A percentile compares a stretch with the other conserved stretches of the same genome.
phyloP scores from a whole-genome alignment of 495 filamentous ascomycete genomes.

The Niebla homalea region DNA sequence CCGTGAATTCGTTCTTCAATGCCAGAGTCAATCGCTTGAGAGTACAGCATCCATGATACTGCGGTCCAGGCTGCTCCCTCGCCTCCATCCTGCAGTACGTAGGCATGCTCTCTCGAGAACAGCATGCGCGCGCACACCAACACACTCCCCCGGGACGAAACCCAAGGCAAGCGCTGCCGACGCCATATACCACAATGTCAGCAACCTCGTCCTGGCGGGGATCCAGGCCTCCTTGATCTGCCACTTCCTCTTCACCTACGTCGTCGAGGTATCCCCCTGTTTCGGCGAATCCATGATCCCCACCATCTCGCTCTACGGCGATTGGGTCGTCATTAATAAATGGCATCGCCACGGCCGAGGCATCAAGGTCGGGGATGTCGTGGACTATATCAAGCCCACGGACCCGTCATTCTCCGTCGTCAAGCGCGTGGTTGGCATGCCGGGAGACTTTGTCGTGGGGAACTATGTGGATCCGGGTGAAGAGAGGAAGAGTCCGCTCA shows the following conservation, averaged over 20 bases:
- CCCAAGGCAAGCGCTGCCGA: no score
- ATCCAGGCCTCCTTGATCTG: conserved; percentile 17
- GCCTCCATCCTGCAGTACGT: no score
- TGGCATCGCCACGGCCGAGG: conserved; percentile 52
- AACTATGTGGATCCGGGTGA: conserved; percentile 23
- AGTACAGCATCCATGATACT: no score
- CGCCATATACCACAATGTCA: no score
- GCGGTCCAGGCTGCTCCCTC: no score
- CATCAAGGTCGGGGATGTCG: conserved; percentile 67
- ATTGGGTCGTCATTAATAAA: conserved; percentile 54
- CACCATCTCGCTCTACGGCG: conserved; percentile 50
- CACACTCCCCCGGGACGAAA: no score
- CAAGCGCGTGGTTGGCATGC: conserved; percentile 78
- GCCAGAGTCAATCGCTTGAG: no score
- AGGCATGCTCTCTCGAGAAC: no score
- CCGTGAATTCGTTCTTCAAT: no score
- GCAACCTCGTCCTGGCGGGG: no score
- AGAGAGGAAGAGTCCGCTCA: neutral
- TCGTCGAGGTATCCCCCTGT: conserved; percentile 35
- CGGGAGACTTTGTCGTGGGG: conserved; percentile 76
- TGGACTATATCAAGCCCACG: conserved; percentile 62
- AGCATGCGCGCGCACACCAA: no score
- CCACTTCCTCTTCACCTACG: conserved; percentile 48
- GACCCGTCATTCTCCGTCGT: conserved; percentile 47
- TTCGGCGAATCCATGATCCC: conserved; percentile 71